phyloP scores from a whole-genome alignment of 1,284 basidiomycete genomes.

The Papiliotrema terrestris region DNA sequence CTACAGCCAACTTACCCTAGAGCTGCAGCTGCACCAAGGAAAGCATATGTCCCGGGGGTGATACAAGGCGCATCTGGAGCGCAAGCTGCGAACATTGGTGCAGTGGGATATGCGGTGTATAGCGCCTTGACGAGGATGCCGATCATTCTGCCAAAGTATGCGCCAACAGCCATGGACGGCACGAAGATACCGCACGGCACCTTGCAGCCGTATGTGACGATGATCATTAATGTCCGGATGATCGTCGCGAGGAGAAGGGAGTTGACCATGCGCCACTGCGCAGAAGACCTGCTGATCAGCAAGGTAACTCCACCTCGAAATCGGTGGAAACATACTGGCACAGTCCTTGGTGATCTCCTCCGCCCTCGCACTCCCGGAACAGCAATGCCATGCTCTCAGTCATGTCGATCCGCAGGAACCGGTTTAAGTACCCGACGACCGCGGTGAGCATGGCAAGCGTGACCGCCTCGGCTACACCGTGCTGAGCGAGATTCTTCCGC shows the following conservation, averaged over 20 bases:
- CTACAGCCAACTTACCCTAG: constrained; percentile 59
- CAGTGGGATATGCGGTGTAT: constrained; percentile 78
- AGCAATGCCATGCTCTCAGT: constrained; percentile 94
- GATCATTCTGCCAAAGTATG: constrained; percentile 91
- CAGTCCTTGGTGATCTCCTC: constrained; percentile 83
- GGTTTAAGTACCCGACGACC: constrained; percentile 88
- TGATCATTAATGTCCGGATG: constrained; percentile 78
- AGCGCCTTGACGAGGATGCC: constrained; percentile 93
- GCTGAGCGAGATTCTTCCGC: constrained; percentile 75
- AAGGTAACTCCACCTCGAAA: too few species aligned
- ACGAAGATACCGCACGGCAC: constrained; percentile 98
- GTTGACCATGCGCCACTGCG: constrained; percentile 93
- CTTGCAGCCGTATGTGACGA: constrained; percentile 92
- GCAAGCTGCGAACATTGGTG: constrained; percentile 85
- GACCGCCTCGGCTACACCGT: constrained; percentile 86
- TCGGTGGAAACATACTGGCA: constrained; percentile 83
- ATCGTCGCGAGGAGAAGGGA: constrained; percentile 88
- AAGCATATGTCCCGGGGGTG: constrained; percentile 95
- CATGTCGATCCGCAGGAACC: constrained; percentile 96
- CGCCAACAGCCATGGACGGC: constrained; percentile 95
- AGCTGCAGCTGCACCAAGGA: constrained; percentile 91
- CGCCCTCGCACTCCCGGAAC: constrained; percentile 93
- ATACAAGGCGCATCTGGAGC: constrained; percentile 92
- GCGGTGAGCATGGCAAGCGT: constrained; percentile 83
- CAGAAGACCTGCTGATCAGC: constrained; percentile 60